These are phyloP conservation scores for Ustilago xerochloae DNA, from an alignment of 1,284 basidiomycete species.

Conservation along the genomic window DNA sequence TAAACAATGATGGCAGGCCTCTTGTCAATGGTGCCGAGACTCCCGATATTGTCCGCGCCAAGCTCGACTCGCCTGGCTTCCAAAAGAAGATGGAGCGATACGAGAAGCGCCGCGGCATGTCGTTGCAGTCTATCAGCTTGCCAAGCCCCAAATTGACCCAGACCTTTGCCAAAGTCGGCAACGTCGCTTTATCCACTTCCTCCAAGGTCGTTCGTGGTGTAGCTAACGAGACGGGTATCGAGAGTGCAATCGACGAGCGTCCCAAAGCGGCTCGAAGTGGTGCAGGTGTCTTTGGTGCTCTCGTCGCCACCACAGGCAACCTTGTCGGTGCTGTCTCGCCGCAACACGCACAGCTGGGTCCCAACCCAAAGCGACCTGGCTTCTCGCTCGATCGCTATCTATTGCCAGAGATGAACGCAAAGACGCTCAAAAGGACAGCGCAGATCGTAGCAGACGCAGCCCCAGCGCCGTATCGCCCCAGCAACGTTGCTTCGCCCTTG, in stretches of 20 bases:
- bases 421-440: slow-evolving; percentile 64
- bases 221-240: slow-evolving; percentile 61
- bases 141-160: slow-evolving; percentile 45
- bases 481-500: slow-evolving; percentile 34
- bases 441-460: slow-evolving; percentile 66
- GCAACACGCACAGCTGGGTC: slow-evolving; percentile 72
- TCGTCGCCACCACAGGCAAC: slow-evolving; percentile 80
- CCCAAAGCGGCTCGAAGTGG: slow-evolving; percentile 73
- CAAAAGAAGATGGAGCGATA: slow-evolving; percentile 21
- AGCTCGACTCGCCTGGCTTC: slow-evolving; percentile 28
- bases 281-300: slow-evolving; percentile 78
- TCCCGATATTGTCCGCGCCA: slow-evolving; percentile 18
- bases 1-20: slow-evolving; percentile 11
- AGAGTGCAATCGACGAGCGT: slow-evolving; percentile 67
- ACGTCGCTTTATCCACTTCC: slow-evolving; percentile 32
- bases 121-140: slow-evolving; percentile 24
- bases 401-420: slow-evolving; percentile 66
- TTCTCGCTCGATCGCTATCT: slow-evolving; percentile 76
- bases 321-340: slow-evolving; percentile 66
- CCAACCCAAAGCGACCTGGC: slow-evolving; percentile 77
- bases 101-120: slow-evolving; percentile 42
- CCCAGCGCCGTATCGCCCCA: slow-evolving; percentile 43
- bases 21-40: slow-evolving; percentile 12
- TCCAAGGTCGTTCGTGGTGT: slow-evolving; percentile 55
- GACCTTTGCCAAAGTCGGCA: slow-evolving; percentile 49